Evolutionary conservation across 2,329 filamentous ascomycete genomes (phyloP).

Genomic region (Colletotrichum spinosum): DNA sequence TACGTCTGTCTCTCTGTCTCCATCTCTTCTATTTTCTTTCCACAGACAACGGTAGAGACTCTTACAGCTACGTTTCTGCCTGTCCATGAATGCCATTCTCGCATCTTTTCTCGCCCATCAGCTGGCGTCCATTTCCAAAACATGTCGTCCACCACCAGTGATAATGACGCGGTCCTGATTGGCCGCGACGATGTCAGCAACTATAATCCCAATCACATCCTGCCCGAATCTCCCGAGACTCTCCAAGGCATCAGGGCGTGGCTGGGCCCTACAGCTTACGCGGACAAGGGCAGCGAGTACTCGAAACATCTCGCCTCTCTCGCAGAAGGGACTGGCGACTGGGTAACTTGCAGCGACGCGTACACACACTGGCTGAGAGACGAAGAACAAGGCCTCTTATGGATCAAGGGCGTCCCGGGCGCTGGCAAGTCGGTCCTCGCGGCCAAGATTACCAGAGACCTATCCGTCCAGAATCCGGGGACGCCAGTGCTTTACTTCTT

Average conservation of each 20-base stretch:
- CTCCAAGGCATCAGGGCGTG: conserved; percentile 42
- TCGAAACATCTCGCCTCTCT: conserved; percentile 42
- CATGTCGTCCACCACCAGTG: conserved; percentile 1
- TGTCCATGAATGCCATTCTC: background rate
- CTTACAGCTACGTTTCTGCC: no score
- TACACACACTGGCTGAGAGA: conserved; percentile 38
- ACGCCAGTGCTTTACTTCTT: conserved; percentile 52
- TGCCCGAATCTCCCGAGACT: conserved; percentile 42
- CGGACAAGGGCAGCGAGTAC: conserved; percentile 43
- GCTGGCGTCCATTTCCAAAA: background rate
- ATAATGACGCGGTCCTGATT: conserved; percentile 42
- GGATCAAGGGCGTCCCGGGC: conserved; percentile 52
- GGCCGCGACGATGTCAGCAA: conserved; percentile 45
- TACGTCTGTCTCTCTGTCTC: no score
- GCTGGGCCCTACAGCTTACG: conserved; percentile 46
- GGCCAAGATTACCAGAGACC: conserved; percentile 9
- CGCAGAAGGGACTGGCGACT: conserved; percentile 39
- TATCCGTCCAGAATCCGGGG: conserved; percentile 7
- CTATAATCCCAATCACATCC: conserved; percentile 47
- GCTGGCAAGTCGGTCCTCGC: conserved; percentile 41
- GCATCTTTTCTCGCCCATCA: background rate
- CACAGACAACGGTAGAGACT: no score
- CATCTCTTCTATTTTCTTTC: no score
- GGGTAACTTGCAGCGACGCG: conserved; percentile 33
- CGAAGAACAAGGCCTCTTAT: conserved; percentile 7